Evolutionary conservation across 805 yeast genomes (phyloP), one percentile per base, ranked within the genome.

Genomic region (Dipodascopsis uninucleata): DNA sequence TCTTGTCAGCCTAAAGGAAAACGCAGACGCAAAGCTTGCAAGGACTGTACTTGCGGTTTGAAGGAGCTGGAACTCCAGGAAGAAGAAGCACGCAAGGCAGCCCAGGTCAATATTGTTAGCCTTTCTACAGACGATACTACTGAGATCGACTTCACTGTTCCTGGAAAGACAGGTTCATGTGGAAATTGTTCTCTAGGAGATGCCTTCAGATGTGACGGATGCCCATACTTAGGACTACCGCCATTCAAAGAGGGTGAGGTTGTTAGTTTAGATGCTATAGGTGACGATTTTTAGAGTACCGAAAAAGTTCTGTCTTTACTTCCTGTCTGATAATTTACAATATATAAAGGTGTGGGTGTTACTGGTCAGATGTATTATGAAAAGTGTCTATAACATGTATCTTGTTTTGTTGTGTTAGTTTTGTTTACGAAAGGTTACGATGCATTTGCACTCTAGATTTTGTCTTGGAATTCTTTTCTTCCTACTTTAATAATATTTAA

Each of bases 221-320:
- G 99, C 68, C 99, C 99, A 31, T 93, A 82, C 67, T 70, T 93
- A 56, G 99, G 99, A 0, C 71, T 93, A 36, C 99, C 99, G 12
- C 97, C 99, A 3, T 93, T 93, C 75, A 88, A 88, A 67, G 98
- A 97, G 1, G 99, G 99, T 41, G 95, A 93, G 68, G 81, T 81
- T 8, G 79, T 93, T 43, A 80, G 82, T 25, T 68, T 90, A 52
- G 87, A 77, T 58, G 76, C 53, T n/a, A 28, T 50, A 16, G 49
- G 55, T 21, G 49, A 45, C 22, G 52, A 47, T 18, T 43, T 50
- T 22, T 50, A 26, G 17, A 8, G 12, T 10, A 31, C n/a, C n/a
- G n/a, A n/a, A n/a, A 41, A 12, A 16, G 23, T 24, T 25, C 5
- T 29, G 8, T 9, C 28, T 21, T 5, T 35, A 14, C 7, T 24